Conservation (phyloP, 441 rosid species). For the Croton laevigatus region DNA sequence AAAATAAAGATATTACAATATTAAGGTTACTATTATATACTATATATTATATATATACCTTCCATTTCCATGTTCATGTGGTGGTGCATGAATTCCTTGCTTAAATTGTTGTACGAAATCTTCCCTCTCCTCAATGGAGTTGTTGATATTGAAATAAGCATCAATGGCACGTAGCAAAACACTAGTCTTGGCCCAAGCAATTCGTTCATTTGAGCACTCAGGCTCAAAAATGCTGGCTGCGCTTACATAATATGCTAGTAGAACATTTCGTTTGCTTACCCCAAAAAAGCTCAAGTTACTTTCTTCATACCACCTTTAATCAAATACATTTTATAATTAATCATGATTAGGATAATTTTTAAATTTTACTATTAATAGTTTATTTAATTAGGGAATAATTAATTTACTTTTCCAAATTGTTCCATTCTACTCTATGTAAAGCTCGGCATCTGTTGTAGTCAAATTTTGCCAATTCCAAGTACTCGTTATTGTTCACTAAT, state of each 20-base stretch:
- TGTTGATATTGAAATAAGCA: conserved; percentile 26
- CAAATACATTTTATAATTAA: no score
- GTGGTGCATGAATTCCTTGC: conserved; percentile 17
- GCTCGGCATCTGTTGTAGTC: conserved; percentile 88
- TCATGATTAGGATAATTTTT: no score
- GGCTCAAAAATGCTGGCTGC: conserved; percentile 72
- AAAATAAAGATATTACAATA: no score
- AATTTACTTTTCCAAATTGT: conserved; percentile 64
- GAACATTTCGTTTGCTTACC: conserved; percentile 41
- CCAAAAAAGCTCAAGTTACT: conserved; percentile 44
- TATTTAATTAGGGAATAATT: no score
- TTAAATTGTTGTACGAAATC: conserved; percentile 48
- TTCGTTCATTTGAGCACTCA: conserved; percentile 63
- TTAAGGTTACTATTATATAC: no score
- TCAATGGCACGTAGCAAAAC: conserved; percentile 47
- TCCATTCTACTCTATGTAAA: conserved; percentile 62
- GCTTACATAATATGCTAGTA: conserved; percentile 56
- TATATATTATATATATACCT: no score
- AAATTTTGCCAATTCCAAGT: conserved; percentile 72
- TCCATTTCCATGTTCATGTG: conserved; percentile 26
- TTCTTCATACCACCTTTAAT: conserved; percentile 75
- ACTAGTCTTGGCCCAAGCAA: conserved; percentile 77
- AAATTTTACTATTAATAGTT: no score
- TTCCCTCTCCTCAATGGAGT: conserved; percentile 37
- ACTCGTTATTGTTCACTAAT: conserved; percentile 58